Base-by-base conservation (phyloP, 2,329 filamentous ascomycete genomes). In the Pseudofabraea citricarpa region DNA sequence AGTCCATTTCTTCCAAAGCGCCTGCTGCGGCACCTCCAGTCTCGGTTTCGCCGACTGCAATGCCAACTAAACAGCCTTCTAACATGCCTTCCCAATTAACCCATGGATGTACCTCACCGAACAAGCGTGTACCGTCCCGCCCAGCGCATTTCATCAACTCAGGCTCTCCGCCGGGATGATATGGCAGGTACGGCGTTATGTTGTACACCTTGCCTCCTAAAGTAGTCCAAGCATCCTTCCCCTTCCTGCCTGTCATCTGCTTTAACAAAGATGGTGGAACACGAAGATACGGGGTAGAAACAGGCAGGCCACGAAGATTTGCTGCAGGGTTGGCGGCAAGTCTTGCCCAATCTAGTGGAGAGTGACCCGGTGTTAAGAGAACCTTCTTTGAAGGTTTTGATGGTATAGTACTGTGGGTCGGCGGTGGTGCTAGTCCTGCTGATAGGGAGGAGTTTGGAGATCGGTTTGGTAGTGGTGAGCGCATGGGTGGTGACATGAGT, bases 121-220 rank as follows among this genome's bases (percentile, higher is more conserved):
- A 86, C 45, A 86, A 56, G 58, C 70, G 72, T 2, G 75, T 82
- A 26, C 75, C 81, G 58, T 85, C 81, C 44, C 73, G 67, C 0
- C 73, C 82, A 0, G 82, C 82, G 24, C 71, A 74, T 23, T 78
- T 69, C 63, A 85, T 65, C 49, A 93, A 64, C 66, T 94, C 87
- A 4, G 81, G 79, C 55, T 84, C 79, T 7, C 87, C 93, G 18
- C 93, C 93, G 0, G 93, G 93, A 63, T 98, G 93, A 61, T 90
- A 98, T 1, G 86, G 82, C 26, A 90, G 62, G 61, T 97, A 98
- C 0, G 91, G 89, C 0, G 84, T 85, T 45, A 98, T 83, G 59
- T 97, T 97, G 68, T 97, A 98, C 21, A 97, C 91, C 57, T 87
- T 86, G 1, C 91, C 90, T 47, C 88, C 85, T 48, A 95, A 83